Evolutionary conservation across 331 rosid genomes (phyloP), one percentile per base, ranked within the genome.

Genomic region (Acacia concinna): DNA sequence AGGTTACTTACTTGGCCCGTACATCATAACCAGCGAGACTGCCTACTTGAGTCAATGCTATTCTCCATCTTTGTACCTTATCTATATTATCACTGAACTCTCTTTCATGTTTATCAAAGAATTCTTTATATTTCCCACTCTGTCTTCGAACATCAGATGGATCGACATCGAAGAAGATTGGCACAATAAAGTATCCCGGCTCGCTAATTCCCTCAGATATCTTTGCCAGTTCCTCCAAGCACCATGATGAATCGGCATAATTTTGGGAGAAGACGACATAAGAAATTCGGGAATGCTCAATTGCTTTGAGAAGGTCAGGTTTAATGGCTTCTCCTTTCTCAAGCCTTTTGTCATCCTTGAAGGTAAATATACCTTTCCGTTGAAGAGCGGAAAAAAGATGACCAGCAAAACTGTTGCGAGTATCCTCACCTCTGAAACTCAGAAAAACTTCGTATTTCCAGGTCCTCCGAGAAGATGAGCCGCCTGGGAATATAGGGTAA

Each of bases 1-100:
- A 43, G 8, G 15, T 8, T 23, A 72, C 87, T 63, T 72, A 84
- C 87, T 80, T 84, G 44, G 73, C 17, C 6, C 20, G 13, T 21
- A 72, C 28, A 65, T 84, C 84, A 71, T 81, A 63, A 7, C 87
- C 87, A 75, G 75, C 35, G 32, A 70, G 79, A 41, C 17, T 63
- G 47, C 54, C 78, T 1, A 77, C 74, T 30, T 40, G 18, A 35
- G 68, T 9, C 11, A 82, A 40, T 6, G 85, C 78, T 3, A 0
- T 6, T 12, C 75, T 84, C 87, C 86, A 83, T 62, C 23, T 79
- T 14, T 57, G 23, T 3, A 83, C 78, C 41, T 14, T 66, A 30
- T 62, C 67, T 18, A 11, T n/a, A 7, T 79, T 32, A 2, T 30
- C 40, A 27, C 25, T 68, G 49, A 67, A 73, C 25, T 59, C 69